A percentile compares a stretch with the other conserved stretches of the same genome.
phyloP scores from a whole-genome alignment of 768 basidiomycete species.

The Leccinum incarnatum region DNA sequence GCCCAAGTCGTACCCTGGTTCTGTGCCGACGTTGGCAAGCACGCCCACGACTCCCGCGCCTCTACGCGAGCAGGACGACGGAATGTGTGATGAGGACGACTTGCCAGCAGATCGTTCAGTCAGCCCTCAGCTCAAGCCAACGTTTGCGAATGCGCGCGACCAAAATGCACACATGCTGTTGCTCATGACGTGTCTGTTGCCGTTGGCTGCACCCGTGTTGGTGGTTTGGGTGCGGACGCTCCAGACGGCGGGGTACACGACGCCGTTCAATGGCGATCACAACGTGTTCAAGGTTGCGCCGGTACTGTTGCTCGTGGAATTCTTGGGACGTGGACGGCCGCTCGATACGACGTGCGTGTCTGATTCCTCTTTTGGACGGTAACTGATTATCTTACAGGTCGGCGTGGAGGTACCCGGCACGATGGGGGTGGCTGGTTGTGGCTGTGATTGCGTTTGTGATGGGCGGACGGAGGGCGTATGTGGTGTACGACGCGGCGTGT shows the following conservation, averaged over 20 bases:
- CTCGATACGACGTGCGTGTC: slow-evolving; percentile 41
- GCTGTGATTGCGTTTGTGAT: slow-evolving; percentile 56
- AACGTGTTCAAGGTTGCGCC: slow-evolving; percentile 63
- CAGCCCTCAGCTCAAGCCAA: neutral
- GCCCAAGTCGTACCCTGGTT: slow-evolving; percentile 18
- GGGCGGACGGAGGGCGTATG: slow-evolving; percentile 65
- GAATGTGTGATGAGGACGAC: slow-evolving; percentile 13
- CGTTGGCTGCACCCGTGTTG: slow-evolving; percentile 71
- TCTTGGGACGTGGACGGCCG: slow-evolving; percentile 50
- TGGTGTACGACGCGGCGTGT: slow-evolving; percentile 62
- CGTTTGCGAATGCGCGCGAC: slow-evolving; percentile 34
- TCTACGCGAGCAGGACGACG: slow-evolving; percentile 2
- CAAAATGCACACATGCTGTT: slow-evolving; percentile 64
- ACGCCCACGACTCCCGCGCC: slow-evolving; percentile 29
- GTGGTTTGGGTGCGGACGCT: slow-evolving; percentile 90
- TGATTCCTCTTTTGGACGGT: neutral
- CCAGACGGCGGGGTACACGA: slow-evolving; percentile 70
- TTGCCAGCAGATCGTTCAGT: neutral
- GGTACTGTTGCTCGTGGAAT: slow-evolving; percentile 62
- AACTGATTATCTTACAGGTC: slow-evolving; percentile 6
- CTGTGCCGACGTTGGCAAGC: slow-evolving; percentile 24
- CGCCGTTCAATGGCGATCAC: slow-evolving; percentile 83
- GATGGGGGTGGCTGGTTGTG: slow-evolving; percentile 54
- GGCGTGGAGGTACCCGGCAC: slow-evolving; percentile 26
- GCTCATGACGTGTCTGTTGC: slow-evolving; percentile 79